A percentile compares a stretch with the other conserved stretches of the same genome.
Conservation (phyloP, 169 alveolate species). For the Eimeria mitis region DNA sequence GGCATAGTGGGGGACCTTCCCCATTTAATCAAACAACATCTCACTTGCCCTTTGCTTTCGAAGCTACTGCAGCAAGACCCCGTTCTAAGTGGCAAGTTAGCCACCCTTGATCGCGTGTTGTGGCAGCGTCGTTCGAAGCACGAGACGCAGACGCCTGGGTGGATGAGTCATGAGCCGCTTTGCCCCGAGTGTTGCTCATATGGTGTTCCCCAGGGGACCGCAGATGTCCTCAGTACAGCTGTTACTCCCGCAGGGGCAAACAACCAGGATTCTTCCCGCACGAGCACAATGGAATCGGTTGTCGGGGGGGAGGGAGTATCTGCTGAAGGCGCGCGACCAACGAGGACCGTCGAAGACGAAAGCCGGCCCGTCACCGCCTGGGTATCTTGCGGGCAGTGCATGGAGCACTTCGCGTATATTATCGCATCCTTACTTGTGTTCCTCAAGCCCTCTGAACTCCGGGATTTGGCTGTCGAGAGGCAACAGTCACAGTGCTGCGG, state of each 20-base stretch:
- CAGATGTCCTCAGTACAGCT: conserved; percentile 15
- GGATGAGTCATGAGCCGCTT: conserved; percentile 65
- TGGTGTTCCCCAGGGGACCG: conserved; percentile 17
- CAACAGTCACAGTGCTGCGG: conserved; percentile 66
- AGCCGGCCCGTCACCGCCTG: conserved; percentile 68
- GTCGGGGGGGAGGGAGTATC: conserved; percentile 33
- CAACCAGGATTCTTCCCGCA: conserved; percentile 56
- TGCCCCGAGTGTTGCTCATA: conserved; percentile 59
- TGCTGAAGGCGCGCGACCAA: neutral
- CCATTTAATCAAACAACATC: conserved; percentile 19
- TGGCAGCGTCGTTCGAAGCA: conserved; percentile 74
- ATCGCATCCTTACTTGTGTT: conserved; percentile 48
- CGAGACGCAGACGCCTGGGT: conserved; percentile 68
- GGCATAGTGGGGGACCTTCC: conserved; percentile 69
- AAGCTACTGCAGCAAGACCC: conserved; percentile 61
- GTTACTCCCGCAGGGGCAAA: neutral
- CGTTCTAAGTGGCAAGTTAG: conserved; percentile 61
- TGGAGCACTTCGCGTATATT: conserved; percentile 72
- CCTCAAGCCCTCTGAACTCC: conserved; percentile 57
- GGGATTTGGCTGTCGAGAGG: conserved; percentile 67
- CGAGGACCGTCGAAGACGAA: conserved; percentile 42
- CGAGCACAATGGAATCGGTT: conserved; percentile 62
- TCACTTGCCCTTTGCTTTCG: conserved; percentile 67
- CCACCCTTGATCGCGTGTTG: conserved; percentile 69
- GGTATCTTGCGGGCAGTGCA: conserved; percentile 48